phyloP scores from a whole-genome alignment of 78 protist genomes.

The Dictyostelium firmibasis region DNA sequence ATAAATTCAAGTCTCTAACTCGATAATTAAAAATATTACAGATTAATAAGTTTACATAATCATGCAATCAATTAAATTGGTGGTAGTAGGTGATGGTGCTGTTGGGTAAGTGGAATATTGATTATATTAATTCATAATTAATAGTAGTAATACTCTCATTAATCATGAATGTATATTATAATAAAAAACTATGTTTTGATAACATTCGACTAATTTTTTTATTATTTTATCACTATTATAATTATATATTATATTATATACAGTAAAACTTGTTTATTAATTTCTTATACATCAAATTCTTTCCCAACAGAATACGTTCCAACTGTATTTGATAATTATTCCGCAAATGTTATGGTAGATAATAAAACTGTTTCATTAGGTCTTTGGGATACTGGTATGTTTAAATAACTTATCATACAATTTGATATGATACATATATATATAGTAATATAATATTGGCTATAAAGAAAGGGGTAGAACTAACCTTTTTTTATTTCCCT shows the following conservation, averaged over 20 bases:
- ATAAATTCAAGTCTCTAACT: neutral
- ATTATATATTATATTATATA: neutral
- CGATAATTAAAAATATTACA: neutral
- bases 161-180: no score
- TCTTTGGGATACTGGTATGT: constrained; percentile 96
- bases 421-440: no score
- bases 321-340: constrained; percentile 87
- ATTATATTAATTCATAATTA: neutral
- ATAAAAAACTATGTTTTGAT: no score
- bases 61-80: constrained; percentile 80
- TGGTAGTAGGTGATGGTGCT: constrained; percentile 86
- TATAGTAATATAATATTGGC: no score
- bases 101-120: constrained; percentile 37
- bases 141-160: no score
- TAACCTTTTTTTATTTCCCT: neutral
- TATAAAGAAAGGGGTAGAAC: neutral
- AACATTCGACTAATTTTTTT: neutral
- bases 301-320: constrained; percentile 91
- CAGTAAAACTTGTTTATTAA: constrained; percentile 86
- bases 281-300: constrained; percentile 85
- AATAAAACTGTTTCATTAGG: constrained; percentile 83
- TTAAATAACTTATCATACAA: neutral
- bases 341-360: constrained; percentile 74
- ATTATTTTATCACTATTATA: no score
- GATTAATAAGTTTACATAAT: neutral